A percentile compares a stretch with the other conserved stretches of the same genome.
These are phyloP conservation scores for Bolboschoenus planiculmis DNA, from an alignment of 176 grass and related monocot genomes.

Conservation along the genomic window DNA sequence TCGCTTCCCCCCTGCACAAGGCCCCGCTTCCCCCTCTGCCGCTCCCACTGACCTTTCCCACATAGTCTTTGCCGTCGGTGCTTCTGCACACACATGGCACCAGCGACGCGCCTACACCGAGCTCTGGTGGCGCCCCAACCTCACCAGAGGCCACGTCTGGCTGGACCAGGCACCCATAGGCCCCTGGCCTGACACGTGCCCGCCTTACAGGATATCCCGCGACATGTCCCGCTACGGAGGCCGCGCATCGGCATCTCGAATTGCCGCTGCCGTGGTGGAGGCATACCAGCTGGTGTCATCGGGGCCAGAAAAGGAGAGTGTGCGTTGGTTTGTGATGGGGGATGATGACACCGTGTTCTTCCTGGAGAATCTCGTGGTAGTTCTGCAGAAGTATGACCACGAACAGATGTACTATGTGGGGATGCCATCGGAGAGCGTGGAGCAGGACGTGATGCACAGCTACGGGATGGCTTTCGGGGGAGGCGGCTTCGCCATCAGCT, in stretches of 20 bases:
- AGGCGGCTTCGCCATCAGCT: constrained; percentile 84
- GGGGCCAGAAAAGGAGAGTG: constrained; percentile 1
- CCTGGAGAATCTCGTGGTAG: constrained; percentile 64
- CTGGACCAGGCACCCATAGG: constrained; percentile 45
- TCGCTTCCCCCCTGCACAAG: neutral
- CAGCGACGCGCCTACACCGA: constrained; percentile 16
- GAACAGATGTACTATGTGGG: constrained; percentile 87
- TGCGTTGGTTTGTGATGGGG: constrained; percentile 90
- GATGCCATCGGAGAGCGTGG: constrained; percentile 90
- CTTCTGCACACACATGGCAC: constrained; percentile 13
- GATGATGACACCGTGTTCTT: constrained; percentile 99
- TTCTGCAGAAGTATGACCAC: constrained; percentile 90
- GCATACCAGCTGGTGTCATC: constrained; percentile 36
- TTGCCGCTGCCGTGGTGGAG: constrained; percentile 73
- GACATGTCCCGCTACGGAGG: constrained; percentile 66
- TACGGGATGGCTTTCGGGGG: constrained; percentile 94
- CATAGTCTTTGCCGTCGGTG: constrained; percentile 23
- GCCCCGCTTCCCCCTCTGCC: neutral
- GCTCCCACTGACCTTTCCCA: constrained; percentile 5
- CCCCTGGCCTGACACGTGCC: constrained; percentile 48
- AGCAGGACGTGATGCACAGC: constrained; percentile 83
- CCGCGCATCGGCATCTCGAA: constrained; percentile 61
- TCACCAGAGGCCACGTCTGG: constrained; percentile 78
- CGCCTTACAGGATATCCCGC: constrained; percentile 58
- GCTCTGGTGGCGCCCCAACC: constrained; percentile 31